Evolutionary conservation across 345 rosid species (phyloP).

Genomic region (Psidium friedrichsthalianum): DNA sequence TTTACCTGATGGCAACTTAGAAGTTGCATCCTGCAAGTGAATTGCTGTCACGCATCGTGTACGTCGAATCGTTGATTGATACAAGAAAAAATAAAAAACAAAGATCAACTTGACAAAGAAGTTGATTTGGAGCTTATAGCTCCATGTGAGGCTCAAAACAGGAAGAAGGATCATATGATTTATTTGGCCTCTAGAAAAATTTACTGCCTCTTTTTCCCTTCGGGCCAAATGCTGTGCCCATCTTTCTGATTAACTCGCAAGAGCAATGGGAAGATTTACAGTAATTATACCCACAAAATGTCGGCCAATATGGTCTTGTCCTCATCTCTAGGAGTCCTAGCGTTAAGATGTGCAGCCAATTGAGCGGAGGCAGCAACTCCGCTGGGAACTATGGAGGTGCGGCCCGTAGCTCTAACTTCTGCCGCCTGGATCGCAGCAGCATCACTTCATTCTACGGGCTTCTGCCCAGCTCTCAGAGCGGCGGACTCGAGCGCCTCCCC

Average conservation of each 20-base stretch:
- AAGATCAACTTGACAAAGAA: not conserved
- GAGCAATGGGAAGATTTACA: not conserved
- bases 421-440: constrained; percentile 89
- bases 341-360: constrained; percentile 65
- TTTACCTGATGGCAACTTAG: constrained; percentile 49
- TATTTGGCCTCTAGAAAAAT: not conserved
- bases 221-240: not conserved
- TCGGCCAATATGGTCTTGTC: constrained; percentile 63
- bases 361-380: constrained; percentile 75
- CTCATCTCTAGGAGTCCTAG: constrained; percentile 23
- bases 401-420: constrained; percentile 75
- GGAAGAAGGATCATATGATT: no score
- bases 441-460: constrained; percentile 83
- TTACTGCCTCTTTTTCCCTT: not conserved
- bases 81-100: not conserved
- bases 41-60: not conserved
- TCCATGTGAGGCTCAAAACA: no score
- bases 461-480: constrained; percentile 53
- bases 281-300: constrained; percentile 33
- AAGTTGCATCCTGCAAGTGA: constrained; percentile 43
- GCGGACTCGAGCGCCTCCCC: constrained; percentile 79
- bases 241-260: not conserved
- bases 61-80: not conserved
- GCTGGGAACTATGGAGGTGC: constrained; percentile 44
- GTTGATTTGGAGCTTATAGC: not conserved